Evolutionary conservation across 1,284 basidiomycete genomes (phyloP).

Genomic region (Marasmius oreades): DNA sequence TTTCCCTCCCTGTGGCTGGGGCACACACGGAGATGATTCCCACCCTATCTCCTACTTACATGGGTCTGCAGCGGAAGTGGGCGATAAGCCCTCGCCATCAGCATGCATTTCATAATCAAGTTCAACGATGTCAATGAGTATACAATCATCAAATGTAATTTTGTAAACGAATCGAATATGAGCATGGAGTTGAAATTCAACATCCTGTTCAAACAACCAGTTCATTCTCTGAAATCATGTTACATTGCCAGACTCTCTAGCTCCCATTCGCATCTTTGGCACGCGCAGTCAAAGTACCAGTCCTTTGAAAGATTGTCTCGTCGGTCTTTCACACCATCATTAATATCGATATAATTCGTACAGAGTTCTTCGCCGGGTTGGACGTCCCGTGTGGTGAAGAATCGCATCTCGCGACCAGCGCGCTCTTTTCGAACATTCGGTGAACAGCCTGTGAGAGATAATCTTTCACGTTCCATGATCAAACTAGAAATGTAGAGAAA

Average conservation of each 20-base stretch:
- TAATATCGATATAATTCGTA: conserved; percentile 50
- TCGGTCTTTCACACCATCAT: conserved; percentile 35
- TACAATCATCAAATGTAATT: too few species aligned
- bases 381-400: conserved; percentile 45
- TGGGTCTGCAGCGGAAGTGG: too few species aligned
- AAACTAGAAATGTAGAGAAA: background rate
- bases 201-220: background rate
- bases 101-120: too few species aligned
- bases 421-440: conserved; percentile 57
- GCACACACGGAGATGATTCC: too few species aligned
- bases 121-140: too few species aligned
- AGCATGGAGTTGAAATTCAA: too few species aligned
- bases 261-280: conserved; percentile 37
- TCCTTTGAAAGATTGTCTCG: conserved; percentile 34
- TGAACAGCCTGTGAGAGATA: conserved; percentile 43
- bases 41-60: too few species aligned
- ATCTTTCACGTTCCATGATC: background rate
- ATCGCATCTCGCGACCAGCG: conserved; percentile 41
- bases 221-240: background rate
- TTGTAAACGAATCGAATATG: too few species aligned
- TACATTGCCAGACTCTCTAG: conserved; percentile 1
- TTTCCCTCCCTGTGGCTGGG: too few species aligned
- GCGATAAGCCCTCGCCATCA: too few species aligned
- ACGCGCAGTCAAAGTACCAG: conserved; percentile 56
- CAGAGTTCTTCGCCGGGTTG: conserved; percentile 53